Evolutionary conservation across 352 stramenopile genomes (phyloP).

Genomic region (Phytophthora pistaciae): DNA sequence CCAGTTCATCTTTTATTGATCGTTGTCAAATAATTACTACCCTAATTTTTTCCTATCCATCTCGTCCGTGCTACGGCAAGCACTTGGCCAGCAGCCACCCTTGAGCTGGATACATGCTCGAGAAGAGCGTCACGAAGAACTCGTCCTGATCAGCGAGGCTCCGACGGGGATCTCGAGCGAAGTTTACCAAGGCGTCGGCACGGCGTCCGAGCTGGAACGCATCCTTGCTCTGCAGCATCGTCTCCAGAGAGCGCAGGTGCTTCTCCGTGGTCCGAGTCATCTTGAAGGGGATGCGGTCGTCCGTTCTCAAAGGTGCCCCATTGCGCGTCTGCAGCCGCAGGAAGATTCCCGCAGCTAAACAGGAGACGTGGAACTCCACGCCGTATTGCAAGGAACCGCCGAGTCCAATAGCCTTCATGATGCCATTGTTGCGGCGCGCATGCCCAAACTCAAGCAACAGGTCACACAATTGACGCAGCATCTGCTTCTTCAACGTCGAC

Average conservation of each 20-base stretch:
- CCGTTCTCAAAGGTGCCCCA: constrained; percentile 67
- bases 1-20: too few species aligned
- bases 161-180: constrained; percentile 66
- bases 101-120: constrained; percentile 83
- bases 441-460: constrained; percentile 72
- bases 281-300: constrained; percentile 84
- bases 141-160: constrained; percentile 88
- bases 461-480: constrained; percentile 73
- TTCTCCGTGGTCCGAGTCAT: constrained; percentile 85
- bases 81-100: constrained; percentile 85
- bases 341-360: constrained; percentile 80
- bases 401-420: constrained; percentile 90
- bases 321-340: constrained; percentile 82
- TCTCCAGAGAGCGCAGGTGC: constrained; percentile 74
- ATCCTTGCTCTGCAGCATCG: constrained; percentile 80
- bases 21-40: constrained; percentile 35
- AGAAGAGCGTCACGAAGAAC: constrained; percentile 88
- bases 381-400: constrained; percentile 78
- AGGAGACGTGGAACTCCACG: constrained; percentile 83
- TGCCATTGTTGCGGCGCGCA: constrained; percentile 75
- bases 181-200: constrained; percentile 78
- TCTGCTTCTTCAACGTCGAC: constrained; percentile 77
- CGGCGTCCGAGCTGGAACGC: constrained; percentile 79
- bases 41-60: constrained; percentile 29
- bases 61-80: constrained; percentile 30